Evolutionary conservation across 2,329 filamentous ascomycete species (phyloP).

Genomic region (Phoma sp.): DNA sequence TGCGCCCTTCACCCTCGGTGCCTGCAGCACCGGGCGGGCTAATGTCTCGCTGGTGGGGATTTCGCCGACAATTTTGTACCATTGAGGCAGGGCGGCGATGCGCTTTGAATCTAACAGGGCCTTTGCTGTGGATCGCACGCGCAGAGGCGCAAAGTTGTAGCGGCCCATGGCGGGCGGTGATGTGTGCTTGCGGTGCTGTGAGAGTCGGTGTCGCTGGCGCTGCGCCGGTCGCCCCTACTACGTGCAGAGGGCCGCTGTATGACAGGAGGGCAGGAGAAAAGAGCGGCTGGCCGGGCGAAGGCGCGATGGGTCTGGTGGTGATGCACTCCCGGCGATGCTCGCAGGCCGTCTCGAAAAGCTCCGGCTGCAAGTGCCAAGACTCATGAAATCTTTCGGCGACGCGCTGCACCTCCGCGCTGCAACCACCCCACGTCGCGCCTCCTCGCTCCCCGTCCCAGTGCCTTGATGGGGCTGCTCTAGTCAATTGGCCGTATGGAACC

Average conservation of each 20-base stretch:
- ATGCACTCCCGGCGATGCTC: neutral
- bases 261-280: neutral
- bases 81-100: conserved; percentile 54
- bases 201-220: neutral
- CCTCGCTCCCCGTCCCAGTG: neutral
- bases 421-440: conserved; percentile 6
- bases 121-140: conserved; percentile 59
- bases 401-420: conserved; percentile 10
- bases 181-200: neutral
- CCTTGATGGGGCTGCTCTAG: conserved; percentile 28
- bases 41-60: conserved; percentile 67
- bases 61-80: conserved; percentile 62
- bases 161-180: conserved; percentile 53
- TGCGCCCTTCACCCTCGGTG: conserved; percentile 50
- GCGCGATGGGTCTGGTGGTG: conserved; percentile 1
- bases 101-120: conserved; percentile 56
- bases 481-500: conserved; percentile 24
- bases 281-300: conserved; percentile 5
- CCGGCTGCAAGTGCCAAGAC: conserved; percentile 38
- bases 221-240: neutral
- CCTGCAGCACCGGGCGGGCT: conserved; percentile 60
- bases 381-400: conserved; percentile 21
- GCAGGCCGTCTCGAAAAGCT: conserved; percentile 3
- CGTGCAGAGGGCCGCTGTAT: neutral
- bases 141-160: conserved; percentile 58